phyloP scores from a whole-genome alignment of 2,329 filamentous ascomycete genomes.

The Thyridium curvatum region DNA sequence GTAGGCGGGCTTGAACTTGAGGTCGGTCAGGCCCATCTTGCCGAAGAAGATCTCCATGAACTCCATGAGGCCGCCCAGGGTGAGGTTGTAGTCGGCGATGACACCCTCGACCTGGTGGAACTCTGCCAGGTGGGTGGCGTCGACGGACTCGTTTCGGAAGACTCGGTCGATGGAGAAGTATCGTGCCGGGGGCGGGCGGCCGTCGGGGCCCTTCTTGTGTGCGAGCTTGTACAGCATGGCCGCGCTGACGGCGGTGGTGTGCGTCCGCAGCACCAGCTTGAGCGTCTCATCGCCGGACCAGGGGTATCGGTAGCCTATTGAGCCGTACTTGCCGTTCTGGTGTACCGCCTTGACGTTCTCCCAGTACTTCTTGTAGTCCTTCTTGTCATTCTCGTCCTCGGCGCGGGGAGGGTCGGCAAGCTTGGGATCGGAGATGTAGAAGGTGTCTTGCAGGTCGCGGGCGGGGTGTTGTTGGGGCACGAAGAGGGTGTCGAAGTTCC shows the following conservation, averaged over 20 bases:
- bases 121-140: constrained; percentile 93
- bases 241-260: constrained; percentile 89
- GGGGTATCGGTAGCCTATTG: constrained; percentile 92
- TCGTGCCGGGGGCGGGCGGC: constrained; percentile 61
- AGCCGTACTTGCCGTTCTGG: constrained; percentile 86
- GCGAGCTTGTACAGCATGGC: constrained; percentile 86
- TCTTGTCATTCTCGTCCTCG: constrained; percentile 28
- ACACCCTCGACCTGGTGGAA: constrained; percentile 99
- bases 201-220: constrained; percentile 63
- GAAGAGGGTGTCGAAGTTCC: constrained; percentile 97
- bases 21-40: constrained; percentile 81
- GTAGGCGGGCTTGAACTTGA: constrained; percentile 96
- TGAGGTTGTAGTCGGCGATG: constrained; percentile 92
- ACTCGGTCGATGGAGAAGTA: constrained; percentile 99
- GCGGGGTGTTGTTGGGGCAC: constrained; percentile 97
- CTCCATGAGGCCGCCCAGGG: constrained; percentile 86
- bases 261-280: constrained; percentile 84
- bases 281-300: constrained; percentile 85
- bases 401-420: constrained; percentile 57
- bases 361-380: constrained; percentile 81
- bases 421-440: constrained; percentile 86
- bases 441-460: constrained; percentile 94
- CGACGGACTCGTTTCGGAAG: constrained; percentile 95
- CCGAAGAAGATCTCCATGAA: constrained; percentile 57
- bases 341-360: constrained; percentile 83